Evolutionary conservation across 805 yeast species (phyloP).

Genomic region (Wickerhamomyces bovis): DNA sequence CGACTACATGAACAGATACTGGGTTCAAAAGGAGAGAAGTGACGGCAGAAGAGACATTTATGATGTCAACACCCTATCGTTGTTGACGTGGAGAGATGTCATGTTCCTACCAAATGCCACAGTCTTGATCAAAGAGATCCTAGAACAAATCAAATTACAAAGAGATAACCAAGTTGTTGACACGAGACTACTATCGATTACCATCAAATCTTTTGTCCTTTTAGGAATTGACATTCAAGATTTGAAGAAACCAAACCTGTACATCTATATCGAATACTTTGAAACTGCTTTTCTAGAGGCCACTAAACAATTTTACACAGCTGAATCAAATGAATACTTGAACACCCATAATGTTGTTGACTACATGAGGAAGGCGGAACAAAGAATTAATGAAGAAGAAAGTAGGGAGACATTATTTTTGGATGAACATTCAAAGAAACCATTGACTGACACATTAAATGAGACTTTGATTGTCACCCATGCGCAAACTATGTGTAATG

Average conservation of each 20-base stretch:
- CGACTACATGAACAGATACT: conserved; percentile 92
- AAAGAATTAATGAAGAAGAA: conserved; percentile 77
- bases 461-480: conserved; percentile 73
- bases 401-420: conserved; percentile 70
- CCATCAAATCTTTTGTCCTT: conserved; percentile 80
- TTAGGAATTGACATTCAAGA: conserved; percentile 90
- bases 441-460: conserved; percentile 71
- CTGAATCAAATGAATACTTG: conserved; percentile 64
- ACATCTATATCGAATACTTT: conserved; percentile 74
- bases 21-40: conserved; percentile 94
- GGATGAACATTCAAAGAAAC: conserved; percentile 79
- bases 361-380: conserved; percentile 81
- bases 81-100: conserved; percentile 81
- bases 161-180: conserved; percentile 74
- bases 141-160: conserved; percentile 70
- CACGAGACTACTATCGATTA: conserved; percentile 57
- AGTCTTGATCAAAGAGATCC: conserved; percentile 59
- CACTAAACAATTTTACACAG: conserved; percentile 59
- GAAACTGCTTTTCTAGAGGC: conserved; percentile 71
- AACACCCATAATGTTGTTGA: conserved; percentile 78
- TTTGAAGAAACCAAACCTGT: conserved; percentile 74
- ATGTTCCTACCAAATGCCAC: conserved; percentile 67
- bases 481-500: conserved; percentile 67
- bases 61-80: conserved; percentile 85
- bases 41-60: conserved; percentile 87